Conservation (phyloP, 225 moss, liverwort and hornwort genomes). For the Pseudoscleropodium purum region DNA sequence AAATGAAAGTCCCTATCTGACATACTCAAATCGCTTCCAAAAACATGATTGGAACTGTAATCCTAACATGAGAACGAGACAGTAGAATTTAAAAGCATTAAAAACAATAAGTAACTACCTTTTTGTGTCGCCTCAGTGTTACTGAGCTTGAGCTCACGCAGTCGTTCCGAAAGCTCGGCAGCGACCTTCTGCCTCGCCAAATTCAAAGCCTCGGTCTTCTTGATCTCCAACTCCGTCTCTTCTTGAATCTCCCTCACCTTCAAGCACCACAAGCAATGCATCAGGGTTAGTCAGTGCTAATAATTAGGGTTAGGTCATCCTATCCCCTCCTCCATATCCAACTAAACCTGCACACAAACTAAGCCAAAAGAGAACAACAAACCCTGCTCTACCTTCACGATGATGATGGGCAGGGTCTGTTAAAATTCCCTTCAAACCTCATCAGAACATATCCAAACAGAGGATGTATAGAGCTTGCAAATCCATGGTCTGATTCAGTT, state of each 20-base stretch:
- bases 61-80: not conserved
- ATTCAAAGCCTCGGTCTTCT: slow-evolving; percentile 14
- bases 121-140: slow-evolving; percentile 23
- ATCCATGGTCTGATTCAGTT: not conserved
- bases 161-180: slow-evolving; percentile 36
- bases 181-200: slow-evolving; percentile 48
- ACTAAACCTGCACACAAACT: not conserved
- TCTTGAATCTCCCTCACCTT: slow-evolving; percentile 62
- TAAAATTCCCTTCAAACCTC: not conserved
- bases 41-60: not conserved
- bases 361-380: not conserved
- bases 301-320: slow-evolving; percentile 9
- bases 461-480: not conserved
- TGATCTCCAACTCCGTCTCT: slow-evolving; percentile 48
- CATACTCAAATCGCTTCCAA: not conserved
- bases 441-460: not conserved
- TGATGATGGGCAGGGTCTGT: not conserved
- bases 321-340: not conserved
- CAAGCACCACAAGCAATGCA: not conserved
- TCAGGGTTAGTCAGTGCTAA: not conserved
- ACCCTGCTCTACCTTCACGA: not conserved
- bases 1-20: not conserved
- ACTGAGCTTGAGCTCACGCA: slow-evolving; percentile 43
- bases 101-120: slow-evolving; percentile 4
- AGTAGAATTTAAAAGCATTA: not conserved